Evolutionary conservation across 208 protist genomes (phyloP), one percentile per base, ranked within the genome.

Genomic region (Naegleria fowleri): DNA sequence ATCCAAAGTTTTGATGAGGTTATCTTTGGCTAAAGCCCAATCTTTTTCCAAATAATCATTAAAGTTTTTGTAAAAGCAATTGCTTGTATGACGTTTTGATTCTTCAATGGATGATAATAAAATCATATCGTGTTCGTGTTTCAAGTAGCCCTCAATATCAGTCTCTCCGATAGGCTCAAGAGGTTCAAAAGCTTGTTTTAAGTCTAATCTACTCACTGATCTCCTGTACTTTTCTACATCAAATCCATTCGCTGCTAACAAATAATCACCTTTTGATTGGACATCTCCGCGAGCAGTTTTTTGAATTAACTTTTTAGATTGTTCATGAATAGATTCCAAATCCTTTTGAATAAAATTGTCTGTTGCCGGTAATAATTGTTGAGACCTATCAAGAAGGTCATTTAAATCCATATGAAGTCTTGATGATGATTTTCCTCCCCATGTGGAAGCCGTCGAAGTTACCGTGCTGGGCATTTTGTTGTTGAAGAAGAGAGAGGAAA

Each of bases 31-130:
- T n/a, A 7, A 29, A 48, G 7, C 22, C 85, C 85, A 88, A 58
- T 88, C 85, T 38, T 58, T n/a, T 19, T 88, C 43, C 19, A 88
- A 36, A 38, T 58, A 58, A 51, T 48, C 6, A 58, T 88, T 39
- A 88, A 43, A 88, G 40, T 88, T 88, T 29, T 29, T 58, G 55
- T 88, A 88, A 58, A 88, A 88, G 58, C 43, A 39, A 88, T 38
- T 58, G 38, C 85, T 88, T 13, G 85, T 88, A 39, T 36, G 41
- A 38, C 43, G 51, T 58, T 88, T 88, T 33, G 85, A 29, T 58
- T 88, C 85, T 58, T 88, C 85, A 22, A 88, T 38, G 5, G 85
- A 33, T 11, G 22, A 39, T 6, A 88, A 43, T 38, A 88, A 19
- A 38, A 88, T 58, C 85, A 88, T 58, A 39, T 51, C 25, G 11